Evolutionary conservation across 129 eudicot genomes (phyloP).

Genomic region (Tagetes patula): DNA sequence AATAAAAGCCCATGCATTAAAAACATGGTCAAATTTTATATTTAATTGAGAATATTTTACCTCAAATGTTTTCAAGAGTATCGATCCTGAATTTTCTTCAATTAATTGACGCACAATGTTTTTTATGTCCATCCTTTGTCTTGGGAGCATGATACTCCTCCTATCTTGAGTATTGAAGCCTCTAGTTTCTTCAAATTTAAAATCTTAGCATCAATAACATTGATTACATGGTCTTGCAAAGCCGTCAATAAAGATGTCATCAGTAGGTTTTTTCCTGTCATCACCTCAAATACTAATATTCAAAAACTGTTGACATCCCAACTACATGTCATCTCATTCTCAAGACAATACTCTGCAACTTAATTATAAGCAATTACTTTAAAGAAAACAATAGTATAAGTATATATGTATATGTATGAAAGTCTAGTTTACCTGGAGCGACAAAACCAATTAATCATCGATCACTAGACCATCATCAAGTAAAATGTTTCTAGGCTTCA

Average conservation of each 20-base stretch:
- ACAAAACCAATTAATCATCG: conserved; percentile 18
- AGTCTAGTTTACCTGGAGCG: conserved; percentile 1
- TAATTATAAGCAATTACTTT: neutral
- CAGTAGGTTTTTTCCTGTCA: conserved; percentile 17
- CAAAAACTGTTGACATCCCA: conserved; percentile 27
- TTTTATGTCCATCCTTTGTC: conserved; percentile 10
- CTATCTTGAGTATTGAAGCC: neutral
- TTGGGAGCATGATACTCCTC: conserved; percentile 28
- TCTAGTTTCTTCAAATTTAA: neutral
- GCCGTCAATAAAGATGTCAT: conserved; percentile 20
- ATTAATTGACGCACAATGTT: conserved; percentile 13
- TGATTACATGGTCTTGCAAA: conserved; percentile 3
- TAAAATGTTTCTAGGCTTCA: conserved; percentile 26
- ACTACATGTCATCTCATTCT: conserved; percentile 14
- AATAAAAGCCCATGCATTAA: neutral
- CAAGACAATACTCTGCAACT: conserved; percentile 21
- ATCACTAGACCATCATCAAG: conserved; percentile 7
- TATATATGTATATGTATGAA: neutral
- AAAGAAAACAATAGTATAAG: neutral
- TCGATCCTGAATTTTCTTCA: too few relatives aligned
- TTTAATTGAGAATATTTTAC: neutral
- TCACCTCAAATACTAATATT: conserved; percentile 19
- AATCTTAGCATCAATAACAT: neutral
- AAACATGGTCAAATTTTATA: too few relatives aligned
- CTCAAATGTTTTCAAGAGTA: neutral